Percentiles rank a stretch among this genome's conserved stretches.
Evolutionary conservation across 345 rosid species (phyloP).

Genomic region (Eucalyptus pumila): DNA sequence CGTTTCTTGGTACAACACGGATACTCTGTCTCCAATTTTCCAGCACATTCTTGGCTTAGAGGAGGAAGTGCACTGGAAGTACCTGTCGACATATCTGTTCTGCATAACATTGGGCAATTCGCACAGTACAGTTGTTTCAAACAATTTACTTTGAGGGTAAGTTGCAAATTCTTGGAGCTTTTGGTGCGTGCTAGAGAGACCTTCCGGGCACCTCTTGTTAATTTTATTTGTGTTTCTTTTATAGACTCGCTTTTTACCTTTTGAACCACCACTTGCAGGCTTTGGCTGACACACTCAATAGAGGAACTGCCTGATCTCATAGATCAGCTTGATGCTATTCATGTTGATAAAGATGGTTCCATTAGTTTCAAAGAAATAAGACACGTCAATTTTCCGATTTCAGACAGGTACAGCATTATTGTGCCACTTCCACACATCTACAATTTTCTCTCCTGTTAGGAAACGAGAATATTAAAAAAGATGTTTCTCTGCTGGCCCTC

Average conservation of each 20-base stretch:
- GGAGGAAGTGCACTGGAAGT: constrained; percentile 32
- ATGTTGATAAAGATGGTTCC: constrained; percentile 33
- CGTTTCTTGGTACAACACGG: neutral
- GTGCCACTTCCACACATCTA: neutral
- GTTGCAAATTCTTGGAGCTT: neutral
- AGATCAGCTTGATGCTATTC: constrained; percentile 35
- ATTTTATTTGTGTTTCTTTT: neutral
- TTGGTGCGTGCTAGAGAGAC: neutral
- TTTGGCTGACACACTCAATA: constrained; percentile 29
- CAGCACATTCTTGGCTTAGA: constrained; percentile 44
- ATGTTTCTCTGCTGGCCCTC: constrained; percentile 13
- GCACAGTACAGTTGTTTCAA: constrained; percentile 31
- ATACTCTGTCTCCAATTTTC: neutral
- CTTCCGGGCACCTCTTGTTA: neutral
- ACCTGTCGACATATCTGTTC: constrained; percentile 31
- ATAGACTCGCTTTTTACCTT: neutral
- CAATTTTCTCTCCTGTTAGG: neutral
- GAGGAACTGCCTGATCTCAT: constrained; percentile 24
- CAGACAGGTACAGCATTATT: neutral
- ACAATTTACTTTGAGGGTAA: constrained; percentile 23
- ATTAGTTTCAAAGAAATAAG: constrained; percentile 41
- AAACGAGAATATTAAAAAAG: neutral
- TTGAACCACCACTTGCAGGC: constrained; percentile 6
- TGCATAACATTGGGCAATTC: constrained; percentile 25
- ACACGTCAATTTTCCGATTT: constrained; percentile 3